Percentiles rank a stretch among this genome's conserved stretches.
Evolutionary conservation across 179 eudicot genomes (phyloP).

Genomic region (Carnegiea gigantea): DNA sequence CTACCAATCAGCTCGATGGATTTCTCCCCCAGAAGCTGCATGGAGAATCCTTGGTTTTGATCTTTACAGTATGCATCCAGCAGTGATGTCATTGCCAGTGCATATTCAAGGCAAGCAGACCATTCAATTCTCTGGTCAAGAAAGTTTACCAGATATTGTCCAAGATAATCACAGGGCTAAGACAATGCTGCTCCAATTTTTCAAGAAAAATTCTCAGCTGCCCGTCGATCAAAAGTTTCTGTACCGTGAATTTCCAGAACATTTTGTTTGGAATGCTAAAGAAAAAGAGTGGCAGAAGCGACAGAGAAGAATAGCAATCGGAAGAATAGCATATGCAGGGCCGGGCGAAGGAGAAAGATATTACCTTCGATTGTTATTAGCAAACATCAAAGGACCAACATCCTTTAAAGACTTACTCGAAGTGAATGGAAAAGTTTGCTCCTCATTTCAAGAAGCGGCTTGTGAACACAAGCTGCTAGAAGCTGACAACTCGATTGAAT

Average conservation of each 20-base stretch:
- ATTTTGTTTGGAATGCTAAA: neutral
- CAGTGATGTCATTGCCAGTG: neutral
- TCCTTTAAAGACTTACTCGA: neutral
- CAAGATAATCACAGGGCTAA: neutral
- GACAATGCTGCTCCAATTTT: neutral
- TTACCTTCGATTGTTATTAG: no score
- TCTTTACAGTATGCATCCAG: neutral
- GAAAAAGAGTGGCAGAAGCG: neutral
- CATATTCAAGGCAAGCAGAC: neutral
- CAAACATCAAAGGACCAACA: neutral
- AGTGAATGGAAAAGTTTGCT: neutral
- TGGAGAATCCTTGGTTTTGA: constrained; percentile 2
- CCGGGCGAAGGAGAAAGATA: neutral
- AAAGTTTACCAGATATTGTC: neutral
- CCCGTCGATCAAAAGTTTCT: neutral
- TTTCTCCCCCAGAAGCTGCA: constrained; percentile 7
- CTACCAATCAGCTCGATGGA: neutral
- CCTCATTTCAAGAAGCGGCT: neutral
- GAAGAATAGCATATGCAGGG: neutral
- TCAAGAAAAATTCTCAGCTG: neutral
- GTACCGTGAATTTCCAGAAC: neutral
- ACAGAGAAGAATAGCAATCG: neutral
- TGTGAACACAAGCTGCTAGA: no score
- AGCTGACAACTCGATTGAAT: no score
- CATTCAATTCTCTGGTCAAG: neutral